Conservation (phyloP, 345 rosid species). For the Iberis pinnata region DNA sequence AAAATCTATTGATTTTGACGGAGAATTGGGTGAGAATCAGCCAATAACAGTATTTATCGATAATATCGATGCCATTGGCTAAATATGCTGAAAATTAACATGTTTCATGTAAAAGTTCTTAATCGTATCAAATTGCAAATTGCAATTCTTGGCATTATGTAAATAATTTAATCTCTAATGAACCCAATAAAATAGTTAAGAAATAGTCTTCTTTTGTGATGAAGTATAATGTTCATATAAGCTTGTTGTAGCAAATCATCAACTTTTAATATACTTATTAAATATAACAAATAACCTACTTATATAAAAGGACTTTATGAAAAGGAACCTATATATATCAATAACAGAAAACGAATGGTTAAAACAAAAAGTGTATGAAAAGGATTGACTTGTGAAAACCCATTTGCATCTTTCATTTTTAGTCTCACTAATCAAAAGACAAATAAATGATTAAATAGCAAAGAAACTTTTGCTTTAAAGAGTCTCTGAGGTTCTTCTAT, state of each 20-base stretch:
- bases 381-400: constrained; percentile 20
- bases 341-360: constrained; percentile 18
- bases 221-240: no score
- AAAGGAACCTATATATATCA: neutral
- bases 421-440: constrained; percentile 15
- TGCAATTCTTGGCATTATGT: constrained; percentile 8
- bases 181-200: neutral
- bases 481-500: constrained; percentile 13
- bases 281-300: neutral
- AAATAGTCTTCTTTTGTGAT: neutral
- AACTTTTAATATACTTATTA: neutral
- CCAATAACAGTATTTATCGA: constrained; percentile 13
- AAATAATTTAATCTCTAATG: neutral
- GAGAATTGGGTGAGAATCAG: no score
- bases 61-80: constrained; percentile 4
- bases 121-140: constrained; percentile 4
- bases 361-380: constrained; percentile 13
- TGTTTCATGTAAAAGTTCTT: constrained; percentile 5
- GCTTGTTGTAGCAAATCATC: neutral
- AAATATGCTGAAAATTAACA: constrained; percentile 12
- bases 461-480: constrained; percentile 13
- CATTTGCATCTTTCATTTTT: constrained; percentile 11
- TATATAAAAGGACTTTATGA: no score
- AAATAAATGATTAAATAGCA: constrained; percentile 6
- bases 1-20: no score